Evolutionary conservation across 495 filamentous ascomycete genomes (phyloP).

Genomic region (Symbiotaphrina buchneri): DNA sequence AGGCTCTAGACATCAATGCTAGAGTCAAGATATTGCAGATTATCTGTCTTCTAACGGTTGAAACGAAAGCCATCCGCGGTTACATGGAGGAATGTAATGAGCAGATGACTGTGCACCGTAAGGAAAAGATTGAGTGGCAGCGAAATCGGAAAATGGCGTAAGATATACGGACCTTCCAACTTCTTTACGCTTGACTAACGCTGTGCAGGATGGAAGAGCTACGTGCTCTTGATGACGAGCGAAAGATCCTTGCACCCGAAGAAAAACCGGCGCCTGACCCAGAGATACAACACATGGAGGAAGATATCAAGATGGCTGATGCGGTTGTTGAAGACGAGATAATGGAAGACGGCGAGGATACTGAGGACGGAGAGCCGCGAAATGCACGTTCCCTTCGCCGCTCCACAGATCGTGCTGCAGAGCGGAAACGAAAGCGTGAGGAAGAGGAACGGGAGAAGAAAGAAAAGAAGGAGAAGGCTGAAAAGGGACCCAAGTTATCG

Average conservation of each 20-base stretch:
- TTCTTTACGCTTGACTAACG: conserved; percentile 1
- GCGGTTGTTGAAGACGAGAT: conserved; percentile 31
- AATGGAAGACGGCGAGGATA: conserved; percentile 36
- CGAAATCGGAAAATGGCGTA: conserved; percentile 63
- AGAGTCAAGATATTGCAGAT: conserved; percentile 66
- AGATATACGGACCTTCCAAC: conserved; percentile 18
- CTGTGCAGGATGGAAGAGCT: conserved; percentile 54
- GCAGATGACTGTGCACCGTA: conserved; percentile 79
- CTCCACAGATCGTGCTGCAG: conserved; percentile 50
- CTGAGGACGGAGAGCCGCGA: conserved; percentile 35
- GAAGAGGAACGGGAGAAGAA: conserved; percentile 58
- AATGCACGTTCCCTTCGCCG: conserved; percentile 53
- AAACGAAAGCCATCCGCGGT: conserved; percentile 61
- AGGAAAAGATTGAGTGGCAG: conserved; percentile 88
- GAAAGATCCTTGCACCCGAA: conserved; percentile 65
- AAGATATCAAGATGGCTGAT: conserved; percentile 38
- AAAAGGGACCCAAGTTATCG: conserved; percentile 66
- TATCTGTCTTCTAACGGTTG: conserved; percentile 65
- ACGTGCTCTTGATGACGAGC: conserved; percentile 60
- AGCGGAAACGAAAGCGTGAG: conserved; percentile 69
- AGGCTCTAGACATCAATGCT: conserved; percentile 55
- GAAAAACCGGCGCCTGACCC: conserved; percentile 44
- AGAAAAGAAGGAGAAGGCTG: conserved; percentile 56
- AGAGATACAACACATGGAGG: conserved; percentile 28
- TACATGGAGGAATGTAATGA: conserved; percentile 82